Evolutionary conservation across 1,284 basidiomycete genomes (phyloP).

Genomic region (Melampsora americana): DNA sequence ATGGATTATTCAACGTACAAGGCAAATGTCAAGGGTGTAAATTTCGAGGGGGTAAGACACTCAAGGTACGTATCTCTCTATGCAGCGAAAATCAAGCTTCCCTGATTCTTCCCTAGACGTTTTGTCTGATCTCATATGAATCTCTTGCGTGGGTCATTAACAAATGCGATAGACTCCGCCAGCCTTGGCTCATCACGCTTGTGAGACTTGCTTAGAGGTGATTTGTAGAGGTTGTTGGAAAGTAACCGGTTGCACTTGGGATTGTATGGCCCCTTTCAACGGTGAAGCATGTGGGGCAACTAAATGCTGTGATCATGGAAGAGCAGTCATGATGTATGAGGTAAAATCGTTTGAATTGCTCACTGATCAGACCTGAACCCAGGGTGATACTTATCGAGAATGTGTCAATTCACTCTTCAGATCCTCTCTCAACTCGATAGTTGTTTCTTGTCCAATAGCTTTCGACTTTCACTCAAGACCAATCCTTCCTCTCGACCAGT

Average conservation of each 20-base stretch:
- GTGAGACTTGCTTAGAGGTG: constrained; percentile 26
- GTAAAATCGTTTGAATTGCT: constrained; percentile 6
- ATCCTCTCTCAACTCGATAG: constrained; percentile 28
- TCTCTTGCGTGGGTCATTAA: too few relatives aligned
- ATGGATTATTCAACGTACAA: too few relatives aligned
- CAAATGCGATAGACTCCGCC: not conserved
- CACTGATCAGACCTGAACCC: not conserved
- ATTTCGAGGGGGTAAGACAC: too few relatives aligned
- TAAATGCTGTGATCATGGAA: constrained; percentile 29
- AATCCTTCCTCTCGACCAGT: constrained; percentile 1
- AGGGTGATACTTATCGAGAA: not conserved
- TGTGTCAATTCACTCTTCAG: not conserved
- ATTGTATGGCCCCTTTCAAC: constrained; percentile 18
- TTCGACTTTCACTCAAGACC: constrained; percentile 18
- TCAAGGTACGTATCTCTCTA: too few relatives aligned
- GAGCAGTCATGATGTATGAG: constrained; percentile 27
- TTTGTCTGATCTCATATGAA: too few relatives aligned
- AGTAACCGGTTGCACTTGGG: constrained; percentile 25
- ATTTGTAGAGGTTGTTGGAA: constrained; percentile 31
- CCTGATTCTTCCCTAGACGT: too few relatives aligned
- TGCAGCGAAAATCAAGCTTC: too few relatives aligned
- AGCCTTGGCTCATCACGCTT: constrained; percentile 21
- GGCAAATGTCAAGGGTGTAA: too few relatives aligned
- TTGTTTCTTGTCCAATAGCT: constrained; percentile 18
- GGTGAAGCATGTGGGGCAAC: constrained; percentile 13